Base-by-base conservation (phyloP, 2,329 filamentous ascomycete genomes). In the Cladosporium sp. region DNA sequence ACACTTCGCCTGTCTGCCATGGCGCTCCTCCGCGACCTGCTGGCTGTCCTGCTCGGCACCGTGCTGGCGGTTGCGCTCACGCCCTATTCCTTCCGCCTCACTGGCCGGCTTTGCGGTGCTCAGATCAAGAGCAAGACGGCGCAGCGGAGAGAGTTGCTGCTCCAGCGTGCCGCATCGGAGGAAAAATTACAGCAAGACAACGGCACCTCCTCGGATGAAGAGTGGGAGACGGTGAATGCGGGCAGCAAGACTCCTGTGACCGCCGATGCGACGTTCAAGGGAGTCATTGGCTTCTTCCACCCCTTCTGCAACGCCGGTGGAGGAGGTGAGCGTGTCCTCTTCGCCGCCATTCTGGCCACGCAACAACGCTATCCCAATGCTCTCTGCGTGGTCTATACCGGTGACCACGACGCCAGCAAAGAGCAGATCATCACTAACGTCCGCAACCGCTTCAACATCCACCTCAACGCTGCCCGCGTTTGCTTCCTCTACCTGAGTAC, bases 231-330 rank as follows among this genome's bases (percentile, higher is more conserved):
- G 62, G 77, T 89, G 19, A 80, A 85, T 54, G 44, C 56, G 10
- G 71, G 75, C 34, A 71, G 76, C 62, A 74, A 68, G 57, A 69
- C 68, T 64, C 74, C 73, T 68, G 44, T 76, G 74, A 58, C 66
- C 53, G 65, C 68, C 9, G 75, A 78, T 54, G 74, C 79, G 59
- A 78, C 86, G 43, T 96, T 88, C 87, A 77, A 84, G 56, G 91
- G 91, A 32, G 83, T 96, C 49, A 82, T 97, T 57, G 93, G 89
- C 43, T 97, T 98, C 78, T 95, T 98, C 68, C 93, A 98, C 70
- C 93, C 93, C 1, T 98, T 96, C 70, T 97, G 93, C 72, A 97
- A 98, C 74, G 93, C 93, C 46, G 93, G 93, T 52, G 93, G 93
- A 28, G 93, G 93, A 56, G 93, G 93, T 57, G 93, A 98, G 72